Percentiles rank a stretch among this genome's conserved stretches.
phyloP scores from a whole-genome alignment of 2,329 filamentous ascomycete species.

The Huntiella abstrusa region DNA sequence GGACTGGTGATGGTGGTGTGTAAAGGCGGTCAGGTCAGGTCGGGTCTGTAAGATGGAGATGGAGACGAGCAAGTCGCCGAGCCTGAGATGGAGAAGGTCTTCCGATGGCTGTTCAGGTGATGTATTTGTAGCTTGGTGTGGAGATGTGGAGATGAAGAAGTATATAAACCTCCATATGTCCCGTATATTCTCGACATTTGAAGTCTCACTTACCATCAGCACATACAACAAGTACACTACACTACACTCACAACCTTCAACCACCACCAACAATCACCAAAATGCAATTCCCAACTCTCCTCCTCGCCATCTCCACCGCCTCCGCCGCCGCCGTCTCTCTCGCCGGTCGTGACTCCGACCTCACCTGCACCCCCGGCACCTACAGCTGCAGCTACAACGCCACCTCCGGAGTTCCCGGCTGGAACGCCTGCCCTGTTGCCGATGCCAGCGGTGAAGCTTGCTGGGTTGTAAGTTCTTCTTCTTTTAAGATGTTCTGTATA shows the following conservation, averaged over 20 bases:
- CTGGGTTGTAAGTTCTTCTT: constrained; percentile 19
- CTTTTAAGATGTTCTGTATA: neutral
- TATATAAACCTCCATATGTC: too few species aligned
- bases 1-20: too few species aligned
- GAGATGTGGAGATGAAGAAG: too few species aligned
- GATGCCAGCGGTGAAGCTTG: constrained; percentile 1
- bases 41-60: too few species aligned
- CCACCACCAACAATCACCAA: neutral
- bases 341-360: neutral
- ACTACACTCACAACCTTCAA: neutral
- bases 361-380: constrained; percentile 16
- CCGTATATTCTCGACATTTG: neutral
- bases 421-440: constrained; percentile 19
- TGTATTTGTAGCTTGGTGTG: too few species aligned
- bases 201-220: neutral
- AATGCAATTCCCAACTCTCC: neutral
- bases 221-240: neutral
- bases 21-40: too few species aligned
- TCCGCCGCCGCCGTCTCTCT: neutral
- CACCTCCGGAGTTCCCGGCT: constrained; percentile 13
- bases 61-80: too few species aligned
- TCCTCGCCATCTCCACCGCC: neutral
- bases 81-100: too few species aligned
- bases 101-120: too few species aligned
- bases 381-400: constrained; percentile 17